Evolutionary conservation across 2,329 filamentous ascomycete genomes (phyloP).

Genomic region (Lasiodiplodia citricola): DNA sequence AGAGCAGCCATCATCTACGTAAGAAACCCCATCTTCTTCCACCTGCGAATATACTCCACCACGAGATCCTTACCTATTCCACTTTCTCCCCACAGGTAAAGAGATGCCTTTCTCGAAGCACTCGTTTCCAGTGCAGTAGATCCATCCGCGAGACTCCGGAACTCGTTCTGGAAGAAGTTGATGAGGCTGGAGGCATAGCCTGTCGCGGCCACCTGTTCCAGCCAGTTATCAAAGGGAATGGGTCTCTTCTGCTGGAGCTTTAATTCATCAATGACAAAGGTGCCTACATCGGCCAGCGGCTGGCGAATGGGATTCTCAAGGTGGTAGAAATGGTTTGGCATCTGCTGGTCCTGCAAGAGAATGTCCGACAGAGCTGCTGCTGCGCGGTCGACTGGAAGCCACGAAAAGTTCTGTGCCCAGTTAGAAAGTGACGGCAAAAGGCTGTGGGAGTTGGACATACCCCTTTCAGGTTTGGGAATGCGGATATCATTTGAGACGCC

Average conservation of each 20-base stretch:
- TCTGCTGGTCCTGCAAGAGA: neutral
- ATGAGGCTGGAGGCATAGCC: neutral
- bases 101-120: neutral
- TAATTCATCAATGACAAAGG: neutral
- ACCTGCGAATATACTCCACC: neutral
- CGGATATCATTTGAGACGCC: slow-evolving; percentile 14
- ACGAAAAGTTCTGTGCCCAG: slow-evolving; percentile 23
- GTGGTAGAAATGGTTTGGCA: slow-evolving; percentile 15
- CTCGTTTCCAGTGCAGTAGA: neutral
- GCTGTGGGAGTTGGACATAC: neutral
- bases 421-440: neutral
- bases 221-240: neutral
- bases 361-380: slow-evolving; percentile 9
- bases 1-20: neutral
- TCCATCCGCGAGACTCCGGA: neutral
- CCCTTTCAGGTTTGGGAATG: slow-evolving; percentile 16
- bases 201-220: neutral
- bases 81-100: neutral
- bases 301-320: slow-evolving; percentile 28
- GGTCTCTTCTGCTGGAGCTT: neutral
- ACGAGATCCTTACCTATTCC: neutral
- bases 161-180: neutral
- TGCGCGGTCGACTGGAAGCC: slow-evolving; percentile 28
- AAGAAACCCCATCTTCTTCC: neutral
- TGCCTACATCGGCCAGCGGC: neutral